phyloP scores from a whole-genome alignment of 352 stramenopile species.

The Phytophthora sansomeana region DNA sequence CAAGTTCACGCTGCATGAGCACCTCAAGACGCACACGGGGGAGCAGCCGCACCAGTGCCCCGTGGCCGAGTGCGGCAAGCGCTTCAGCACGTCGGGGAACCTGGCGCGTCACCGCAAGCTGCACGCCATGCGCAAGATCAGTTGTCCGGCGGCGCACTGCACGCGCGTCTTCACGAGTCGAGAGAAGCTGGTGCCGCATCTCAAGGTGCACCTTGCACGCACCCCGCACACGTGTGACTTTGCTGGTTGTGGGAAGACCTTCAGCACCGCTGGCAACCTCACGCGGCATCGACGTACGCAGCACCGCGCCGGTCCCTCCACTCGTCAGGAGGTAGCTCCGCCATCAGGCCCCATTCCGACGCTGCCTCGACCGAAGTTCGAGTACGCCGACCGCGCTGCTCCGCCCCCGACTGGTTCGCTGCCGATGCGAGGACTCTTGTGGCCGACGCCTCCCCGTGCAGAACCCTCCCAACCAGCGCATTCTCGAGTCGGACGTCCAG shows the following conservation, averaged over 20 bases:
- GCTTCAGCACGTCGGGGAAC: slow-evolving; percentile 71
- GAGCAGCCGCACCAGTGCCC: slow-evolving; percentile 79
- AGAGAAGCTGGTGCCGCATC: slow-evolving; percentile 56
- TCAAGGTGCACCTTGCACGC: slow-evolving; percentile 60
- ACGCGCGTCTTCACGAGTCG: slow-evolving; percentile 55
- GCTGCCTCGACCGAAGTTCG: slow-evolving; percentile 38
- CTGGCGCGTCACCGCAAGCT: slow-evolving; percentile 61
- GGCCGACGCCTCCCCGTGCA: slow-evolving; percentile 35
- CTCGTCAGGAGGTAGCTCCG: slow-evolving; percentile 6
- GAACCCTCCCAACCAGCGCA: slow-evolving; percentile 33
- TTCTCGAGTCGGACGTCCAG: slow-evolving; percentile 52
- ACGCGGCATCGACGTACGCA: slow-evolving; percentile 70
- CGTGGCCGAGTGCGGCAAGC: slow-evolving; percentile 62
- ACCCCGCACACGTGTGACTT: slow-evolving; percentile 62
- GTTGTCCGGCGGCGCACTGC: slow-evolving; percentile 52
- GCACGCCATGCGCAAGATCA: slow-evolving; percentile 52
- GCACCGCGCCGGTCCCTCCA: slow-evolving; percentile 43
- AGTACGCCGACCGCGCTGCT: slow-evolving; percentile 27
- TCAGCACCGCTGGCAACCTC: slow-evolving; percentile 70
- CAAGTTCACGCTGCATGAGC: slow-evolving; percentile 81
- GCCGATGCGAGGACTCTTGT: slow-evolving; percentile 47
- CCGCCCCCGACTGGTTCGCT: slow-evolving; percentile 36
- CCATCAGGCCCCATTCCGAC: slow-evolving; percentile 14
- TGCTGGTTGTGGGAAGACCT: slow-evolving; percentile 63
- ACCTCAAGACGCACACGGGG: slow-evolving; percentile 87